Evolutionary conservation across 352 stramenopile genomes (phyloP).

Genomic region (Phytopythium vexans): DNA sequence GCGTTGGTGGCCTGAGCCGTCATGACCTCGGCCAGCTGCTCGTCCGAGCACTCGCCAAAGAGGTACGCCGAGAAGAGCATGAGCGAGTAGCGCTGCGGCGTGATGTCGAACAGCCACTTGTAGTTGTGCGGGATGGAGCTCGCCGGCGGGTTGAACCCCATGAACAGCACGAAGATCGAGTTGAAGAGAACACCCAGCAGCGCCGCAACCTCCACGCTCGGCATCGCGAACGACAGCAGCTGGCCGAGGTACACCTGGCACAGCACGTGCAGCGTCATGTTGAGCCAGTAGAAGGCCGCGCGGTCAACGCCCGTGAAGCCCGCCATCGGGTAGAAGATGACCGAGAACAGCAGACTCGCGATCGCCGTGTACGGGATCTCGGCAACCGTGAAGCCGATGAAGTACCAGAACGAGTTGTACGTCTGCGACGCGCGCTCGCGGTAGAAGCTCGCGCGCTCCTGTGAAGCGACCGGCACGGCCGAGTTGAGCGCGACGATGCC

Average conservation of each 20-base stretch:
- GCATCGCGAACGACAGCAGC: constrained; percentile 28
- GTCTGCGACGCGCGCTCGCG: constrained; percentile 66
- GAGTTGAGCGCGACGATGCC: constrained; percentile 69
- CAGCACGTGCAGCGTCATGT: constrained; percentile 28
- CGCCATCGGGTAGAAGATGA: constrained; percentile 28
- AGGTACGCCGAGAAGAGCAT: constrained; percentile 20
- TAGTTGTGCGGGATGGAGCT: constrained; percentile 24
- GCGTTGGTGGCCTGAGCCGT: constrained; percentile 7
- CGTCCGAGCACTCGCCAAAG: constrained; percentile 25
- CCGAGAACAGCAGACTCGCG: constrained; percentile 26
- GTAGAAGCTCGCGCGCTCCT: constrained; percentile 79
- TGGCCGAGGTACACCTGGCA: constrained; percentile 40
- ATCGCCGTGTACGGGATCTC: constrained; percentile 57
- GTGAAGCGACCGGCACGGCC: constrained; percentile 64
- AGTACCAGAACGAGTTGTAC: constrained; percentile 75
- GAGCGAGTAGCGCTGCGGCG: constrained; percentile 28
- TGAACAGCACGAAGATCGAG: constrained; percentile 51
- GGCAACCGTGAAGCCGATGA: constrained; percentile 56
- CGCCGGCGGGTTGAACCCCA: constrained; percentile 40
- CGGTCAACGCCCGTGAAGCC: constrained; percentile 21
- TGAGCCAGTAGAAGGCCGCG: constrained; percentile 29
- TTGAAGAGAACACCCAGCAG: constrained; percentile 37
- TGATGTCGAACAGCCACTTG: constrained; percentile 36
- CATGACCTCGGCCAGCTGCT: constrained; percentile 16
- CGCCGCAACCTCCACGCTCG: constrained; percentile 28